These are phyloP conservation scores for Talaromyces amestolkiae DNA, from an alignment of 2,329 filamentous ascomycete genomes.

Conservation along the genomic window DNA sequence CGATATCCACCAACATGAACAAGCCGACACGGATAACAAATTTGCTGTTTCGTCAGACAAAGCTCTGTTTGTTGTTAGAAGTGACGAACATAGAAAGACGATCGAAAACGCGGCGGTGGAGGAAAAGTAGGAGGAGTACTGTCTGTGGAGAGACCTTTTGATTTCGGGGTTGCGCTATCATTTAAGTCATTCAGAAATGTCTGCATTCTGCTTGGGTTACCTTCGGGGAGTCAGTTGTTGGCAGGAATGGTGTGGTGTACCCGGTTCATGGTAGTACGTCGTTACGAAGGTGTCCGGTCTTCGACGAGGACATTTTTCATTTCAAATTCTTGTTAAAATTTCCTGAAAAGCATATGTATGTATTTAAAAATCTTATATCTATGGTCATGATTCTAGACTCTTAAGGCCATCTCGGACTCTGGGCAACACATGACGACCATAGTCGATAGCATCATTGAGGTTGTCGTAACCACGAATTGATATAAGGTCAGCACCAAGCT, in stretches of 20 bases:
- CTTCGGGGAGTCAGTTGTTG: no score
- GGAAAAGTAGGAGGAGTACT: no score
- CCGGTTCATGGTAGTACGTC: no score
- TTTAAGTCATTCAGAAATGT: no score
- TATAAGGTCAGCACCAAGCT: slow-evolving; percentile 57
- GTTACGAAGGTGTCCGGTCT: no score
- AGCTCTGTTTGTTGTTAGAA: neutral
- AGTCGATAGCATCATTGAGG: slow-evolving; percentile 59
- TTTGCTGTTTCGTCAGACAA: neutral
- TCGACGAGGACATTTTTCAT: no score
- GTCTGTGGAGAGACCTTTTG: no score
- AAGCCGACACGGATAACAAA: neutral
- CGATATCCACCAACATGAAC: neutral
- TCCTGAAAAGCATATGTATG: neutral
- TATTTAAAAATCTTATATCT: neutral
- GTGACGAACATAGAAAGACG: neutral
- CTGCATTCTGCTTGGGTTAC: no score
- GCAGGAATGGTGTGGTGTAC: no score
- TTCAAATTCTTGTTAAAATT: no score
- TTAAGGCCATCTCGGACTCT: slow-evolving; percentile 37
- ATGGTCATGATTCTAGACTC: neutral
- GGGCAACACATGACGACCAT: slow-evolving; percentile 57
- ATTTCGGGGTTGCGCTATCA: no score
- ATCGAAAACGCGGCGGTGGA: neutral
- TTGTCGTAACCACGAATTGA: slow-evolving; percentile 63